Evolutionary conservation across 345 rosid genomes (phyloP), one percentile per base, ranked within the genome.

Genomic region (Brassica carinata): DNA sequence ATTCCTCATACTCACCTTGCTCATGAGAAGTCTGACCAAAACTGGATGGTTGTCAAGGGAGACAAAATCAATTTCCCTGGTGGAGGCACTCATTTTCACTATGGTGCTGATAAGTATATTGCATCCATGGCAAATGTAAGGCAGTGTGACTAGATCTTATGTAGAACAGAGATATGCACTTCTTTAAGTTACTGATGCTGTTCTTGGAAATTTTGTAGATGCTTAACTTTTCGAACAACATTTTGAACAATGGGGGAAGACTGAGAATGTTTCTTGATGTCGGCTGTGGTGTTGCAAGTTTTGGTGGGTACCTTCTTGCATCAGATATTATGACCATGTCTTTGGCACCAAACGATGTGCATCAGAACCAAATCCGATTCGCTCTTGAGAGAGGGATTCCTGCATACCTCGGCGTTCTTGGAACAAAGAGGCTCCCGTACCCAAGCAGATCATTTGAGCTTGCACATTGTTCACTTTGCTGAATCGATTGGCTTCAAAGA

Each of bases 1-100:
- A 96, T 96, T 79, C 99, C 99, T 74, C 99, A 96, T 77, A 96
- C 99, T 69, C 99, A 93, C 86, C 97, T 96, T 85, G 99, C 99
- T 31, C 89, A 86, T 72, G 98, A 96, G 85, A 96, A 96, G 85
- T 96, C 99, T 78, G 98, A 93, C 82, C 99, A 96, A 84, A 95
- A 96, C 83, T 96, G 99, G 99, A 96, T 96, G 99, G 92, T 90
- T 87, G 98, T 93, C 1, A 90, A 92, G 88, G 99, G 98, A 43
- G 94, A 92, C 14, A 96, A 88, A 85, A 96, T 96, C 40, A 77
- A 76, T n/a, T 96, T 96, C 83, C 98, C 99, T 30, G 99, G 99
- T 13, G 99, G 99, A 64, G 99, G 99, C 78, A 96, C 99, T 23
- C 99, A 96, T 86, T 96, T 96, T 79, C 99, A 96, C 86, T 90